Percentiles rank a stretch among this genome's conserved stretches.
phyloP scores from a whole-genome alignment of 2,329 filamentous ascomycete genomes.

The Cordyceps cateniannulata region DNA sequence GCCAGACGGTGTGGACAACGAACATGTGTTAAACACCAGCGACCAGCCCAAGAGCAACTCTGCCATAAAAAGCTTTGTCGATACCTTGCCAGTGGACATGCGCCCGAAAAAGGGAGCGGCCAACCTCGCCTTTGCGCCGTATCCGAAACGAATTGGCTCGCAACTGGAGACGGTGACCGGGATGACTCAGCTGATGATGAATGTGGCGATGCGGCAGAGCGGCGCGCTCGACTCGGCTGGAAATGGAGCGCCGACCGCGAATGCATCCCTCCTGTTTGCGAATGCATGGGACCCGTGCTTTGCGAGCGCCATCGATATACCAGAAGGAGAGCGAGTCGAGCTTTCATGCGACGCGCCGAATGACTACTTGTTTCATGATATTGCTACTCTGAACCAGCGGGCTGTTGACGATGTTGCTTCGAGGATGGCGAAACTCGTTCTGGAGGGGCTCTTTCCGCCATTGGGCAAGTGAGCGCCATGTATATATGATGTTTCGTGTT shows the following conservation, averaged over 20 bases:
- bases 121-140: neutral
- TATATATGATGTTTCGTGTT: neutral
- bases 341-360: constrained; percentile 35
- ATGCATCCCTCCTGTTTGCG: neutral
- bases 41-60: neutral
- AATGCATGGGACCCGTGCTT: neutral
- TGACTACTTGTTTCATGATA: constrained; percentile 46
- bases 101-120: neutral
- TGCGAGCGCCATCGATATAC: constrained; percentile 15
- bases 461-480: neutral
- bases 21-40: constrained; percentile 15
- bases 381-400: constrained; percentile 37
- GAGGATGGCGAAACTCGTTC: constrained; percentile 16
- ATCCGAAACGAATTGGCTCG: neutral
- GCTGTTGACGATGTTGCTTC: constrained; percentile 21
- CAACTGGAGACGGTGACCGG: neutral
- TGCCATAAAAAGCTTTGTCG: constrained; percentile 12
- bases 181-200: neutral
- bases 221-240: neutral
- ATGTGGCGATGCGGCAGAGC: neutral
- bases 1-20: constrained; percentile 31
- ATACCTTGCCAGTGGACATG: constrained; percentile 21
- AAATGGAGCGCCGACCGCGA: neutral
- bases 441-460: constrained; percentile 20
- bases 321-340: constrained; percentile 12